phyloP scores from a whole-genome alignment of 169 alveolate genomes.

The Eimeria sp. region DNA sequence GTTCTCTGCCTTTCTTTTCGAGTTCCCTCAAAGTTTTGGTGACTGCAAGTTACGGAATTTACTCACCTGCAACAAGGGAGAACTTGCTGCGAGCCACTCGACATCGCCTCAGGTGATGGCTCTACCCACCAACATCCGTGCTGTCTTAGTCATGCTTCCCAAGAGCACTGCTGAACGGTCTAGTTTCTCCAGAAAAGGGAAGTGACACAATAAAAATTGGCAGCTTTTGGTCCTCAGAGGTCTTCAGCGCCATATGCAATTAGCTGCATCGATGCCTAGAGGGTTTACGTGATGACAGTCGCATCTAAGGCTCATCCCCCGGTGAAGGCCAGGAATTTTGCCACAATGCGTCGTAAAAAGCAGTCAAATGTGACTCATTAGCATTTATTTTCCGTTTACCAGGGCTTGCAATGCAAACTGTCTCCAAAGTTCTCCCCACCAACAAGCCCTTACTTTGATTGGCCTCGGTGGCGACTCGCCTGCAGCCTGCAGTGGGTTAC shows the following conservation, averaged over 20 bases:
- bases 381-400: background rate
- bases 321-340: background rate
- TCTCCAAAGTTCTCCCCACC: background rate
- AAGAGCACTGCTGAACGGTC: background rate
- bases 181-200: background rate
- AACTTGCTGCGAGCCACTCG: background rate
- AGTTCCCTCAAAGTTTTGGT: background rate
- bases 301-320: too few species aligned
- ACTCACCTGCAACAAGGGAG: background rate
- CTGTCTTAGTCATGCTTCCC: background rate
- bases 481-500: conserved; percentile 1
- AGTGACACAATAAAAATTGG: background rate
- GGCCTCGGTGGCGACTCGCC: conserved; percentile 31
- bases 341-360: background rate
- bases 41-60: background rate
- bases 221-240: background rate
- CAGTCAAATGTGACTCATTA: background rate
- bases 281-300: too few species aligned
- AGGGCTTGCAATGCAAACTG: background rate
- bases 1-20: background rate
- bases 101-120: background rate
- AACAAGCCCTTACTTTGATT: background rate
- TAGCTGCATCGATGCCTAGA: background rate
- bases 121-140: background rate
- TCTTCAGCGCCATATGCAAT: background rate